phyloP scores from a whole-genome alignment of 371 early-diverging fungal genomes.

The Nematocida major region DNA sequence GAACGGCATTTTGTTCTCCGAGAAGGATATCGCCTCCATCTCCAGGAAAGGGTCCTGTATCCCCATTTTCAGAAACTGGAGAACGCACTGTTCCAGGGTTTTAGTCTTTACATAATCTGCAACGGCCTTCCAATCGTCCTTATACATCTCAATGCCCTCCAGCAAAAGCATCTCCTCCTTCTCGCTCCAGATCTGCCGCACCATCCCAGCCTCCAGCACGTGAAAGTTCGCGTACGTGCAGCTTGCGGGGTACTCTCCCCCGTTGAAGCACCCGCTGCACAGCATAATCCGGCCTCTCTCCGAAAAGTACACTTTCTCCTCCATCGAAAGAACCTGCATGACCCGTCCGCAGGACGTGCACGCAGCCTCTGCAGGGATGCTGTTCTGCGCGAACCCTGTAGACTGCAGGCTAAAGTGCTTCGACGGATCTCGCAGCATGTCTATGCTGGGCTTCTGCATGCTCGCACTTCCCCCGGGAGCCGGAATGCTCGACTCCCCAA shows the following conservation, averaged over 20 bases:
- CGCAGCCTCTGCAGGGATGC: background rate
- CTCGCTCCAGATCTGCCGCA: constrained; percentile 73
- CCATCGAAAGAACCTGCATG: constrained; percentile 23
- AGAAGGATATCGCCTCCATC: constrained; percentile 47
- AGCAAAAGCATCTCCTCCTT: constrained; percentile 82
- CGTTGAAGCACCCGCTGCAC: constrained; percentile 55
- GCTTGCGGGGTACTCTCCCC: constrained; percentile 43
- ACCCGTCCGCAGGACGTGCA: constrained; percentile 36
- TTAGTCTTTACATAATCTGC: constrained; percentile 83
- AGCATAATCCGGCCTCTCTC: constrained; percentile 40
- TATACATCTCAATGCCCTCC: constrained; percentile 83
- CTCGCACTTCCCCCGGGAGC: background rate
- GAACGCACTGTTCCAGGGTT: constrained; percentile 80
- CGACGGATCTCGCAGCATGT: constrained; percentile 15
- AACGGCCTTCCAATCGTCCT: constrained; percentile 85
- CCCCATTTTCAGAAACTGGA: constrained; percentile 83
- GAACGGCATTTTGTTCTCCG: constrained; percentile 69
- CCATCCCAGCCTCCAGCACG: constrained; percentile 36
- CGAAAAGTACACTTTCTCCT: constrained; percentile 45
- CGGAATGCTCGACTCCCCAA: constrained; percentile 40
- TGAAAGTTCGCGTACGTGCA: constrained; percentile 46
- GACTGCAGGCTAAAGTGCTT: constrained; percentile 29
- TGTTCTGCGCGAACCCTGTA: background rate
- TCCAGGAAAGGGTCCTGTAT: constrained; percentile 80
- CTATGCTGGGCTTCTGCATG: background rate